These are phyloP conservation scores for Orbilia brochopaga DNA, from an alignment of 2,329 filamentous ascomycete genomes.

Conservation along the genomic window DNA sequence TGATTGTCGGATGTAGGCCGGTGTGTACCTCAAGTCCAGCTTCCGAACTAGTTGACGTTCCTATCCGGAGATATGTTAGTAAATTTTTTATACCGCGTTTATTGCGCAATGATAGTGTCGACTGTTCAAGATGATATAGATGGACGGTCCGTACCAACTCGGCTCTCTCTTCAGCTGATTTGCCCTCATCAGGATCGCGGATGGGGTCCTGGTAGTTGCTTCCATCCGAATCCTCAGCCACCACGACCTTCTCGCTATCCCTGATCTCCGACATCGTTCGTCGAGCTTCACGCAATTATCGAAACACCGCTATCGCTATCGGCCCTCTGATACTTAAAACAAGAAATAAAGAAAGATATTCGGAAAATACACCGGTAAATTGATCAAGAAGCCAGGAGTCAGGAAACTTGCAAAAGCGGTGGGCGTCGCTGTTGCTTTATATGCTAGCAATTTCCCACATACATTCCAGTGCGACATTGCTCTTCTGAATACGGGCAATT, in stretches of 20 bases:
- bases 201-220: conserved; percentile 23
- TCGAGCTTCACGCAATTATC: no score
- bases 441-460: conserved; percentile 8
- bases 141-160: conserved; percentile 63
- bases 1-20: conserved; percentile 60
- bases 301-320: no score
- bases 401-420: conserved; percentile 18
- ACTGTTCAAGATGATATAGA: conserved; percentile 2
- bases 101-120: no score
- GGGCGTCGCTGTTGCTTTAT: conserved; percentile 28
- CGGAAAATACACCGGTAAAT: no score
- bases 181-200: conserved; percentile 68
- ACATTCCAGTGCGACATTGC: no score
- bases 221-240: conserved; percentile 30
- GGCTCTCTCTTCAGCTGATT: conserved; percentile 69
- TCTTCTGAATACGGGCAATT: no score
- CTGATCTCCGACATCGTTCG: conserved; percentile 10
- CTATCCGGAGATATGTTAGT: conserved; percentile 57
- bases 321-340: no score
- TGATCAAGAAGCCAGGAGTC: background rate
- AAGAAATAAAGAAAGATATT: no score
- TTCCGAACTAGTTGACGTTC: conserved; percentile 69
- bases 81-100: no score
- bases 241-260: conserved; percentile 34
- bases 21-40: conserved; percentile 68